phyloP scores from a whole-genome alignment of 163 green algal species.

The Chlorella variabilis region DNA sequence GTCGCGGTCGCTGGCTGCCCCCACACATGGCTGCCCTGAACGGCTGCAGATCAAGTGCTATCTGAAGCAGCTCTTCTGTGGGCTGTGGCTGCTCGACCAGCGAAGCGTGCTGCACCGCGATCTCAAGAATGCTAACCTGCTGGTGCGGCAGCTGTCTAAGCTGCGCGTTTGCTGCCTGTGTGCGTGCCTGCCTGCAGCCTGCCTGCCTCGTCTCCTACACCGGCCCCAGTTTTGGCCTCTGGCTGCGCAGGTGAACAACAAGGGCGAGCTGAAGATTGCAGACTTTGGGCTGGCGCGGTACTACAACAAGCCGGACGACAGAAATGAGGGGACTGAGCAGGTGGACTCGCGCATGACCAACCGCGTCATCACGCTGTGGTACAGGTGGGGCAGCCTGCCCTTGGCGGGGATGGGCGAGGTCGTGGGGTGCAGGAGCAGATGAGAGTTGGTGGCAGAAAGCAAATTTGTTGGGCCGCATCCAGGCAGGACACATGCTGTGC shows the following conservation, averaged over 20 bases:
- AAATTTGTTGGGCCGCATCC: too few species aligned
- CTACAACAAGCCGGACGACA: slow-evolving; percentile 41
- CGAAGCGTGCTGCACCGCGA: slow-evolving; percentile 92
- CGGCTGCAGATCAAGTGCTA: slow-evolving; percentile 90
- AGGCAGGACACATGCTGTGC: background rate
- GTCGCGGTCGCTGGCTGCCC: background rate
- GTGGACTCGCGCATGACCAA: slow-evolving; percentile 81
- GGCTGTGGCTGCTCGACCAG: slow-evolving; percentile 88
- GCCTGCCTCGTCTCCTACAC: too few species aligned
- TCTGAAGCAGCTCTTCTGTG: slow-evolving; percentile 94
- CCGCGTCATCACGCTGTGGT: slow-evolving; percentile 98
- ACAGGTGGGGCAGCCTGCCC: slow-evolving; percentile 84
- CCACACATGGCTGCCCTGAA: too few species aligned
- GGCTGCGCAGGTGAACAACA: slow-evolving; percentile 51
- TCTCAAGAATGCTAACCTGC: slow-evolving; percentile 93
- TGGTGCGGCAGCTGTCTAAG: slow-evolving; percentile 74
- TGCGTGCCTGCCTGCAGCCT: background rate
- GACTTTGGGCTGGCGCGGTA: slow-evolving; percentile 95
- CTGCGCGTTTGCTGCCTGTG: background rate
- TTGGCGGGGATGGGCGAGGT: background rate
- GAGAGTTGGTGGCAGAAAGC: background rate
- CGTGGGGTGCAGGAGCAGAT: background rate
- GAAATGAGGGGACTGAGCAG: background rate
- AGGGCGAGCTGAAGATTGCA: slow-evolving; percentile 82
- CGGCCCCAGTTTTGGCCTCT: too few species aligned